A percentile compares a stretch with the other conserved stretches of the same genome.
Conservation (phyloP, 2,329 filamentous ascomycete genomes). For the Colletotrichum sansevieriae region DNA sequence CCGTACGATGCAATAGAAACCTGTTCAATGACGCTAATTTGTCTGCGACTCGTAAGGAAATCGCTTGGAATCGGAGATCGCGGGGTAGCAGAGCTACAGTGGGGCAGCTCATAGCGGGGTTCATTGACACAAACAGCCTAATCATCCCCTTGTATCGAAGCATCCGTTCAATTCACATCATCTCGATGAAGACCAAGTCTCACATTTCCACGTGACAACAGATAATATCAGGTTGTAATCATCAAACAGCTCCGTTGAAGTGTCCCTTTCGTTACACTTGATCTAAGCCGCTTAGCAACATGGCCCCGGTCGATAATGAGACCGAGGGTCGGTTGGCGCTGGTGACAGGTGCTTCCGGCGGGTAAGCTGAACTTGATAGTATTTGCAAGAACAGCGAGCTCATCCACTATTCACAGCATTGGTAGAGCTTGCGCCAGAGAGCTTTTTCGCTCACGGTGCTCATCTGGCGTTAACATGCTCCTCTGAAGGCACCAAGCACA, state of each 20-base stretch:
- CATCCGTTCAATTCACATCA: not conserved
- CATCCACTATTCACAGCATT: slow-evolving; percentile 58
- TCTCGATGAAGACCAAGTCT: not conserved
- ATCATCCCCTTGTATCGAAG: not conserved
- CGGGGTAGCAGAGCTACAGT: slow-evolving; percentile 38
- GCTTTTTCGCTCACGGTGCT: slow-evolving; percentile 64
- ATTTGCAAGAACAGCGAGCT: slow-evolving; percentile 11
- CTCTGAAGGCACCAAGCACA: slow-evolving; percentile 25
- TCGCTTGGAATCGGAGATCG: slow-evolving; percentile 28
- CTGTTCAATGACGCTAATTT: not conserved
- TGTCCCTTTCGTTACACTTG: not conserved
- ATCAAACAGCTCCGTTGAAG: too few species aligned
- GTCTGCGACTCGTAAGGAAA: not conserved
- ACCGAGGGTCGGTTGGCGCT: slow-evolving; percentile 67
- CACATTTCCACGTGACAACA: too few species aligned
- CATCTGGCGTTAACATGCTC: slow-evolving; percentile 70
- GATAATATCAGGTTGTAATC: too few species aligned
- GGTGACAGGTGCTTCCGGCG: slow-evolving; percentile 72
- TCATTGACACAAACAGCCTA: not conserved
- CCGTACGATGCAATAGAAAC: too few species aligned
- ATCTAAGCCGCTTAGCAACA: not conserved
- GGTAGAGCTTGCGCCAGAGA: slow-evolving; percentile 69
- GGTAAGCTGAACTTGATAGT: slow-evolving; percentile 55
- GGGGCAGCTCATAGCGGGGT: slow-evolving; percentile 37
- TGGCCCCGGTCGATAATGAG: slow-evolving; percentile 53